Base-by-base conservation (phyloP, 2,329 filamentous ascomycete genomes). In the Periconia sp. region DNA sequence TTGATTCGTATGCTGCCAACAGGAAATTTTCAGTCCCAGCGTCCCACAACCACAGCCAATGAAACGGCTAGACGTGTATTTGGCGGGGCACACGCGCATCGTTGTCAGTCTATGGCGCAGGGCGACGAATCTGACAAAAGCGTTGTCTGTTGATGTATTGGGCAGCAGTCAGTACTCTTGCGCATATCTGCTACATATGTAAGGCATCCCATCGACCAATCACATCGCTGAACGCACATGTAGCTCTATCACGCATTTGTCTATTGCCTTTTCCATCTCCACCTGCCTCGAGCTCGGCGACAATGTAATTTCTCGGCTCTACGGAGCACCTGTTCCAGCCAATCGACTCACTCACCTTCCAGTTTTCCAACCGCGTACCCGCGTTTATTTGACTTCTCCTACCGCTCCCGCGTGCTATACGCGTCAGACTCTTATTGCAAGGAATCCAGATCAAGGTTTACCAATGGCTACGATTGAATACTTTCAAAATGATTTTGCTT, bases 111-210 rank as follows among this genome's bases (percentile, higher is more conserved):
- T 62, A 63, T 59, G 47, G 43, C 47, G 55, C 54, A 65, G 55
- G 63, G 62, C 56, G 48, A 60, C 53, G 55, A 51, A 49, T 41
- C 47, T 53, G 45, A 57, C 55, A 50, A 45, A n/a, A 53, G 60
- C 54, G 51, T 57, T 62, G 40, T 41, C 52, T 46, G 30, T 48
- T 41, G 56, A 70, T 64, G 58, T 62, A 71, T 71, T 70, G 68
- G 66, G 58, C 61, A 60, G 50, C 59, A 64, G 58, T 53, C 55
- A 60, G 58, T 62, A 65, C 61, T 27, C 33, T 58, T 65, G 56
- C 67, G 64, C 67, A 68, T 70, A 63, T 58, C 61, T 64, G 66
- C 62, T 55, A 72, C 66, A 63, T 48, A 62, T 59, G 63, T 61
- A 66, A 64, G 62, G 65, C 63, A 63, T 51, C 48, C 48, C 23